Percentiles rank a stretch among this genome's conserved stretches.
These are phyloP conservation scores for Aureobasidium mangrovei DNA, from an alignment of 2,329 filamentous ascomycete genomes.

Conservation along the genomic window DNA sequence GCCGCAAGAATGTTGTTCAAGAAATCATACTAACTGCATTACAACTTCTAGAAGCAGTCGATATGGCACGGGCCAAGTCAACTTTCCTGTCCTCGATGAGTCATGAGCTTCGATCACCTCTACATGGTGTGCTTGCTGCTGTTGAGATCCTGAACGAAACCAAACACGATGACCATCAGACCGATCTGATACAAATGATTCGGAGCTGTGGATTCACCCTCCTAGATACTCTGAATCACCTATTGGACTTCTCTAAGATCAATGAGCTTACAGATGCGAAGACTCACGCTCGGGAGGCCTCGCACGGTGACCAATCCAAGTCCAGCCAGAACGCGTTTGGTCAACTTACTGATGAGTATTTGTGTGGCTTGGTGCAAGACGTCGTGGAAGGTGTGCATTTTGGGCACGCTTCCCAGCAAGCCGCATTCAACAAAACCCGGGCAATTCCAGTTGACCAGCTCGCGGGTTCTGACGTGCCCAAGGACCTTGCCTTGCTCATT, in stretches of 20 bases:
- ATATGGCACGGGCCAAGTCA: constrained; percentile 30
- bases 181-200: constrained; percentile 35
- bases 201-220: constrained; percentile 39
- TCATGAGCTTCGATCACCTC: constrained; percentile 29
- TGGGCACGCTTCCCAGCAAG: neutral
- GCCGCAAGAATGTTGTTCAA: too few species aligned
- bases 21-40: neutral
- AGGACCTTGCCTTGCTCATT: neutral
- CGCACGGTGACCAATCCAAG: neutral
- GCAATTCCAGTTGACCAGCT: neutral
- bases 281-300: neutral
- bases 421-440: neutral
- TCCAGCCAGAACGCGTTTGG: neutral
- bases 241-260: constrained; percentile 15
- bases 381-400: constrained; percentile 8
- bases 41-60: constrained; percentile 38
- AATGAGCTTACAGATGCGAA: constrained; percentile 14
- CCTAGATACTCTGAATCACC: constrained; percentile 31
- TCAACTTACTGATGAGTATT: neutral
- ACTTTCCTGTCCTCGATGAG: constrained; percentile 34
- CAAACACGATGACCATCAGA: constrained; percentile 26
- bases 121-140: constrained; percentile 22
- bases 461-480: neutral
- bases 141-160: constrained; percentile 37
- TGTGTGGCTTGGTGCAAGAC: neutral